Conservation (phyloP, 192 early-diverging fungal genomes). For the Spinellus fusiger region DNA sequence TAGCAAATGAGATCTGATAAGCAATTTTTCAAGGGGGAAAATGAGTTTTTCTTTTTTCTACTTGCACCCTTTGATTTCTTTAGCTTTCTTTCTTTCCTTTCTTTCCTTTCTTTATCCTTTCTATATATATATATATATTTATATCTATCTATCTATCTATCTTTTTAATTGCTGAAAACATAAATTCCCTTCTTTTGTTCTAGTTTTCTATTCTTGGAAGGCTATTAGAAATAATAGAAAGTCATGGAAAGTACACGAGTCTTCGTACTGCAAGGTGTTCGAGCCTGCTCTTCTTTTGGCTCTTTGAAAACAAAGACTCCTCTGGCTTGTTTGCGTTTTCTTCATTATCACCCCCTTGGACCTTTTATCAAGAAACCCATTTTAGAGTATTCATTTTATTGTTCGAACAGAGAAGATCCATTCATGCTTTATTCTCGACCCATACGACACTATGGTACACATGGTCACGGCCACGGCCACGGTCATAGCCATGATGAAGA, state of each 20-base stretch:
- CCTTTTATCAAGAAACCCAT: not conserved
- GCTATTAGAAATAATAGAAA: too few relatives aligned
- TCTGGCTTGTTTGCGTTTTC: not conserved
- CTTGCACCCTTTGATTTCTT: not conserved
- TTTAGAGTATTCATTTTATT: not conserved
- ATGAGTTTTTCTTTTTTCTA: not conserved
- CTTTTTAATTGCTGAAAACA: too few relatives aligned
- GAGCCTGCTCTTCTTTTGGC: not conserved
- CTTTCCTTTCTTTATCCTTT: not conserved
- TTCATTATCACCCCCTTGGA: not conserved
- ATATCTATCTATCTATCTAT: not conserved
- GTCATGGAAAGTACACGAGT: not conserved
- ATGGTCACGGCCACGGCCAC: not conserved
- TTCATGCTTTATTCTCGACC: not conserved
- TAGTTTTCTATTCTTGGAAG: too few relatives aligned
- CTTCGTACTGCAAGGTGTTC: not conserved
- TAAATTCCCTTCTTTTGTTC: too few relatives aligned
- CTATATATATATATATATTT: not conserved
- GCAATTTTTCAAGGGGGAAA: not conserved
- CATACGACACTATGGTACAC: not conserved
- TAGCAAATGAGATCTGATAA: too few relatives aligned
- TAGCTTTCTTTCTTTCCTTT: not conserved
- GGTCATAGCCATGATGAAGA: not conserved
- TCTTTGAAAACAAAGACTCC: not conserved
- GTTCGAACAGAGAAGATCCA: not conserved